Conservation (phyloP, 805 yeast species). For the Clavispora fructus region DNA sequence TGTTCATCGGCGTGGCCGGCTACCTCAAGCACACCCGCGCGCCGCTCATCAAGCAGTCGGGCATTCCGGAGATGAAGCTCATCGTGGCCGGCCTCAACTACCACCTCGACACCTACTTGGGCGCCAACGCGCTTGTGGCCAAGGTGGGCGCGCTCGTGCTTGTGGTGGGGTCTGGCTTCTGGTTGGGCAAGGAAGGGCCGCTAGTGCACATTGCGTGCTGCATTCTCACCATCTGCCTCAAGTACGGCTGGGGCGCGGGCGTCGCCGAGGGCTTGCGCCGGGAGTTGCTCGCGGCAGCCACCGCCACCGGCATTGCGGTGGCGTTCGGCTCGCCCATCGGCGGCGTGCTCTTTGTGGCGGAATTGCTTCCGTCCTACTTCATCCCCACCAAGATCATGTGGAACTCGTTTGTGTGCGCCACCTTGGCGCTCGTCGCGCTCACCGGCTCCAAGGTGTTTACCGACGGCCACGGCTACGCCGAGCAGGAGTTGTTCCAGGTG, state of each 20-base stretch:
- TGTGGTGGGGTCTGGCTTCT: slow-evolving; percentile 69
- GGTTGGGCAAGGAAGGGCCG: slow-evolving; percentile 88
- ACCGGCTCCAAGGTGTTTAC: slow-evolving; percentile 36
- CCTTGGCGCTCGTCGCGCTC: slow-evolving; percentile 61
- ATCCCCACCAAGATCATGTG: slow-evolving; percentile 66
- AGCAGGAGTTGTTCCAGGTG: slow-evolving; percentile 53
- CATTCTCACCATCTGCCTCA: slow-evolving; percentile 30
- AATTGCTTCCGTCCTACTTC: slow-evolving; percentile 60
- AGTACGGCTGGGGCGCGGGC: slow-evolving; percentile 20
- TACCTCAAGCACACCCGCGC: slow-evolving; percentile 22
- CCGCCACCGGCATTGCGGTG: slow-evolving; percentile 79
- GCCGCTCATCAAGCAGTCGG: slow-evolving; percentile 41
- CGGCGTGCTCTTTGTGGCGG: slow-evolving; percentile 75
- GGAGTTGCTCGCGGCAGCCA: slow-evolving; percentile 66
- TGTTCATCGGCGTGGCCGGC: slow-evolving; percentile 24
- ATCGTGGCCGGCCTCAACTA: slow-evolving; percentile 63
- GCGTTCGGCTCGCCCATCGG: slow-evolving; percentile 88
- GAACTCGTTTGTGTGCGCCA: slow-evolving; percentile 79
- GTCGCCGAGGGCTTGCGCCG: slow-evolving; percentile 57
- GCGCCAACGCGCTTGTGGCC: slow-evolving; percentile 44
- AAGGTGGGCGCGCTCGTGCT: slow-evolving; percentile 57
- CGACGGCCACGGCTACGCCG: slow-evolving; percentile 35
- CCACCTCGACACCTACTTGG: slow-evolving; percentile 42
- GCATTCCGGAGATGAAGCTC: slow-evolving; percentile 70
- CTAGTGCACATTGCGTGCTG: slow-evolving; percentile 74